These are phyloP conservation scores for Uronychia setigera DNA, from an alignment of 73 alveolate genomes.

Conservation along the genomic window DNA sequence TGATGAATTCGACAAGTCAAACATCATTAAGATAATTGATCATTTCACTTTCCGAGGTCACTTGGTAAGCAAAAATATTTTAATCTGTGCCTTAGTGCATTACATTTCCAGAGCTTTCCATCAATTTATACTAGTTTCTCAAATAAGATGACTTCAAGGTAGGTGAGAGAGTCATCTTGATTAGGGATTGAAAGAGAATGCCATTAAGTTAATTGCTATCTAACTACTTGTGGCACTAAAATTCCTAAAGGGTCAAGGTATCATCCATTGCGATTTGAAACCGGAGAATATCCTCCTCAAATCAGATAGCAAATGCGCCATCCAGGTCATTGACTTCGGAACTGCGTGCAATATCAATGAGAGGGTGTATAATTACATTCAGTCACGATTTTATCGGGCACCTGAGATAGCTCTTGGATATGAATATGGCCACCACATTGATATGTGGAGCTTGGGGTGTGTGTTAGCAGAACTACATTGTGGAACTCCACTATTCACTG, in stretches of 20 bases:
- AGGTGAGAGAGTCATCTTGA: too few species aligned
- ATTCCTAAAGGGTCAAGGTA: background rate
- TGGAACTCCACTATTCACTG: slow-evolving; percentile 23
- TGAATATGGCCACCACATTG: slow-evolving; percentile 1
- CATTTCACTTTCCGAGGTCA: slow-evolving; percentile 15
- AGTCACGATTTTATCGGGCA: slow-evolving; percentile 6
- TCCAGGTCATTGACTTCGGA: slow-evolving; percentile 23
- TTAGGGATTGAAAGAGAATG: background rate
- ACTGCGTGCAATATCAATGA: slow-evolving; percentile 4
- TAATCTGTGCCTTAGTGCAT: slow-evolving; percentile 18
- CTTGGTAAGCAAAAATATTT: background rate
- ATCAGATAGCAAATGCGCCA: background rate
- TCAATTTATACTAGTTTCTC: slow-evolving; percentile 20
- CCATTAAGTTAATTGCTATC: slow-evolving; percentile 7
- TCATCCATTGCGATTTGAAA: slow-evolving; percentile 33
- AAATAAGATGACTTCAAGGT: background rate
- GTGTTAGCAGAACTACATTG: slow-evolving; percentile 6
- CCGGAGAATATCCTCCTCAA: slow-evolving; percentile 27
- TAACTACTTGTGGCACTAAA: slow-evolving; percentile 8
- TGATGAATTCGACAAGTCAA: slow-evolving; percentile 13
- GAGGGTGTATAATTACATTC: slow-evolving; percentile 4
- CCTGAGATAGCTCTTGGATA: slow-evolving; percentile 23
- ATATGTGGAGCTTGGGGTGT: slow-evolving; percentile 34
- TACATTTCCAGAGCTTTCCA: background rate
- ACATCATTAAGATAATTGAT: slow-evolving; percentile 15